Evolutionary conservation across 768 basidiomycete genomes (phyloP), one percentile per base, ranked within the genome.

Genomic region (Tricholoma saponaceum): DNA sequence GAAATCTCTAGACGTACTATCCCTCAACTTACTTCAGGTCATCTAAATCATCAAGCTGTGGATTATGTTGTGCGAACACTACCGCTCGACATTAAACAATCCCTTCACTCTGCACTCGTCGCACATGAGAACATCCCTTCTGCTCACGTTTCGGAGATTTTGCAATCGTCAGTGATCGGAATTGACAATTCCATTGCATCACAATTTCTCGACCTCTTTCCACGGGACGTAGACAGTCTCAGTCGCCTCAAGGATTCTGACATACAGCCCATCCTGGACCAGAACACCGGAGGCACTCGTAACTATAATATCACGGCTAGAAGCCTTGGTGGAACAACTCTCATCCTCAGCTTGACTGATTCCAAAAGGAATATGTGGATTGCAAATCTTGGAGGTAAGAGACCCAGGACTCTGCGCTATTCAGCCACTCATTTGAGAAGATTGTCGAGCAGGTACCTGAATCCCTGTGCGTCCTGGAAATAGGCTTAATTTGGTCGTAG

Each of bases 271-370:
- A 18, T 44, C 33, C 18, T 60, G 5, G 41, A 20, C 18, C 18
- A 43, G 16, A 43, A 43, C 10, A 43, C 41, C 1, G 41, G 18
- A 43, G 18, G n/a, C 39, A 16, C n/a, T 4, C 26, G 22, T 20
- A 62, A 51, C 49, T 28, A 44, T 35, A 52, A 58, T 6, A 57
- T 58, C 5, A 60, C 62, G n/a, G 51, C 59, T 26, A 62, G 64
- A 52, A 79, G 79, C 58, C 76, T 85, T 65, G 79, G 82, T 46
- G 83, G 83, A 20, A 77, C 78, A 0, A 86, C 83, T 0, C 75
- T 79, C 6, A 70, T 85, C 32, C 68, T 86, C 47, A 74, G 83
- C 52, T 70, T 85, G 30, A 74, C 79, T 33, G 83, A 85, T 71
- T 63, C 68, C 8, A 72, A 71, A 37, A 73, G 72, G 63, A 76